Conservation (phyloP, 1,284 basidiomycete genomes). For the Naganishia cerealis region DNA sequence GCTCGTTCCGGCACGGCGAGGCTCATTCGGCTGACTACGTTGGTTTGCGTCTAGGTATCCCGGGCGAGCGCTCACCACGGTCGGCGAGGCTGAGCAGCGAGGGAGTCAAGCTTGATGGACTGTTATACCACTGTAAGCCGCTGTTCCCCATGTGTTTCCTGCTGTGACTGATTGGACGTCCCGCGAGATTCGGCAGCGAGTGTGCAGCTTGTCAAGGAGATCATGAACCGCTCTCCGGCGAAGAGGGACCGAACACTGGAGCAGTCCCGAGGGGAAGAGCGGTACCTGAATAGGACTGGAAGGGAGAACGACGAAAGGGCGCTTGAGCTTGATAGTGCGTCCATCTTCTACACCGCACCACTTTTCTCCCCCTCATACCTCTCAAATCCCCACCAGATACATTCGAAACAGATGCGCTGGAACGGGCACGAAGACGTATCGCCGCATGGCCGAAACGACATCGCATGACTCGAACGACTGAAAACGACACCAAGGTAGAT, state of each 20-base stretch:
- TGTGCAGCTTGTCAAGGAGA: slow-evolving; percentile 17
- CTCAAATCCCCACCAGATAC: neutral
- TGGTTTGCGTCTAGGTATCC: slow-evolving; percentile 2
- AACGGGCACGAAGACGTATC: slow-evolving; percentile 13
- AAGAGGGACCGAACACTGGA: slow-evolving; percentile 1
- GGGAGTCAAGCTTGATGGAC: slow-evolving; percentile 10
- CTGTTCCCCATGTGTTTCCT: no score
- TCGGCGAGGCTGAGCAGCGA: slow-evolving; percentile 7
- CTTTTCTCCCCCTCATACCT: neutral
- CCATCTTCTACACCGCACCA: neutral
- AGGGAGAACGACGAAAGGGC: neutral
- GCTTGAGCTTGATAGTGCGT: neutral
- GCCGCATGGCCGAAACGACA: slow-evolving; percentile 9
- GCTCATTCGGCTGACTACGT: neutral
- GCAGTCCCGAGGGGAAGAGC: neutral
- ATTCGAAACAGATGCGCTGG: neutral
- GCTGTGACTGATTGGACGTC: neutral
- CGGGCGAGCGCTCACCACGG: slow-evolving; percentile 4
- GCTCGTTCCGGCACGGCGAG: neutral
- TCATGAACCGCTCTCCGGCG: slow-evolving; percentile 8
- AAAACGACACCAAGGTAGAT: neutral
- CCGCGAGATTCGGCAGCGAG: neutral
- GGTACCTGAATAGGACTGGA: neutral
- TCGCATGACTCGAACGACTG: neutral
- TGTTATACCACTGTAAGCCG: slow-evolving; percentile 13